Percentiles rank a stretch among this genome's conserved stretches.
Conservation (phyloP, 306 rosid species). For the Boehmeria nivea region DNA sequence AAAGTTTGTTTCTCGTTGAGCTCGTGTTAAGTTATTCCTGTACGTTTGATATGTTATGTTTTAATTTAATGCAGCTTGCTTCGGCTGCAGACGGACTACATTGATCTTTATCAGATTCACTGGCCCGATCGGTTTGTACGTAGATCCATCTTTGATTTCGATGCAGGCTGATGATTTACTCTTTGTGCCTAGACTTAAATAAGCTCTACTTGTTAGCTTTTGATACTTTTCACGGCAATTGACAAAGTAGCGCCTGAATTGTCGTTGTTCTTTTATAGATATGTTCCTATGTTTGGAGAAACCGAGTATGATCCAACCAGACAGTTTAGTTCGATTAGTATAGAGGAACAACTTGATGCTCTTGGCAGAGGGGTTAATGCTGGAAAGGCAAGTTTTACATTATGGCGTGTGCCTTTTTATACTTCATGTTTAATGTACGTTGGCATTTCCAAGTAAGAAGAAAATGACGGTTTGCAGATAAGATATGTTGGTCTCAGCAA, state of each 20-base stretch:
- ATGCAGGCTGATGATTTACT: not conserved
- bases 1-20: not conserved
- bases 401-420: conserved; percentile 11
- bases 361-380: conserved; percentile 54
- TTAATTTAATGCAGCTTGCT: conserved; percentile 53
- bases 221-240: too few species aligned
- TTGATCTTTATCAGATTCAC: conserved; percentile 90
- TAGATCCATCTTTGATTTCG: conserved; percentile 17
- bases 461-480: conserved; percentile 42
- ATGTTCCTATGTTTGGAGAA: conserved; percentile 94
- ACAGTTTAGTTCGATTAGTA: conserved; percentile 53
- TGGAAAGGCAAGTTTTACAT: conserved; percentile 55
- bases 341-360: conserved; percentile 76
- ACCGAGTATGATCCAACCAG: conserved; percentile 65
- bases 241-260: not conserved
- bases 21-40: not conserved
- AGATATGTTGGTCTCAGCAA: conserved; percentile 85
- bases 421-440: not conserved
- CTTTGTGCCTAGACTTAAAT: not conserved
- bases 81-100: conserved; percentile 68
- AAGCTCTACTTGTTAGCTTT: too few species aligned
- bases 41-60: not conserved
- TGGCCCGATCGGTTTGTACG: conserved; percentile 99
- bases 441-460: conserved; percentile 5
- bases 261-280: conserved; percentile 36